Base-by-base conservation (phyloP, 1,284 basidiomycete species). In the Leccinum ponderosum region DNA sequence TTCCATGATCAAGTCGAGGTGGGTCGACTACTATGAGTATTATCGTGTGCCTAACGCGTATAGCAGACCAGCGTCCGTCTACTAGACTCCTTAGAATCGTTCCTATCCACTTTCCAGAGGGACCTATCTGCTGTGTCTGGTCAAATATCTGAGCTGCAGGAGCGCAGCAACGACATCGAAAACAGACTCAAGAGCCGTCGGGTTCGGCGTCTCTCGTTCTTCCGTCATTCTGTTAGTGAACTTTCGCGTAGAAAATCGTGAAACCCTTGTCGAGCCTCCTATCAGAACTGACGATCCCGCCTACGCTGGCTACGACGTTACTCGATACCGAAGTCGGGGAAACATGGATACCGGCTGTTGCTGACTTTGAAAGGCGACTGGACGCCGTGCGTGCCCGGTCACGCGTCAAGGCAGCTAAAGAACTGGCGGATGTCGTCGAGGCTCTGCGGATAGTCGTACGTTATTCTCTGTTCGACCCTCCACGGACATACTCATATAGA, bases 41-140 rank as follows among this genome's bases (percentile, higher is more conserved):
- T 12, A 29, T 54, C 53, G 6, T 42, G 50, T 60, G 25, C 50
- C 54, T 64, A 22, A 62, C 53, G 39, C 62, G 58, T 37, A 54
- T 60, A 53, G 17, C 65, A 94, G 91, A 86, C 88, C 52, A 92
- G 92, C 71, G 80, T 89, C 55, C 80, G 83, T 65, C 81, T 98
- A 47, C 80, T 98, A 53, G 87, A 92, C 65, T 93, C 93, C 1
- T 83, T 99, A 3, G 90, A 96, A 66, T 82, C 86, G 2, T 98
- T 98, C 74, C 83, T 98, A 9, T 94, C 94, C 2, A 97, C 94
- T 0, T 99, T 99, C 69, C 95, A 98, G 75, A 90, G 85, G 66
- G 96, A 99, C 76, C 82, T 99, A 5, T 91, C 92, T 3, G 88
- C 90, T 2, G 95, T 98, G 4, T 98, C 97, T 3, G 92, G 94